These are phyloP conservation scores for Colletotrichum simmondsii DNA, from an alignment of 2,329 filamentous ascomycete species.

Conservation along the genomic window DNA sequence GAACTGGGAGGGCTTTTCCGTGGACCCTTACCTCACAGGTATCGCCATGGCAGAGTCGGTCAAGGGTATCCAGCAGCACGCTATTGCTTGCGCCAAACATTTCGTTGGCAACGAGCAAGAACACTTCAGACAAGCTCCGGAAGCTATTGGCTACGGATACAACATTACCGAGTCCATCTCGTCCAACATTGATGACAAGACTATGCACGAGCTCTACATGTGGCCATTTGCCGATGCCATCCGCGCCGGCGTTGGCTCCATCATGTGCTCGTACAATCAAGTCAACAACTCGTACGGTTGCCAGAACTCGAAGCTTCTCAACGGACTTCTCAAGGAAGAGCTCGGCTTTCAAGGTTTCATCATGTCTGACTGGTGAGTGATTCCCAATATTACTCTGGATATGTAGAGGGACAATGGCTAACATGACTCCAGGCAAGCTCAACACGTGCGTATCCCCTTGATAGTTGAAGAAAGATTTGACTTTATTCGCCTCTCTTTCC, in stretches of 20 bases:
- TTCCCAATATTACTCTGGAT: background rate
- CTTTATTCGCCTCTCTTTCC: background rate
- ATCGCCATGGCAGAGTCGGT: constrained; percentile 78
- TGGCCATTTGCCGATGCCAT: constrained; percentile 84
- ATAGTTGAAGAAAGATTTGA: too few species aligned
- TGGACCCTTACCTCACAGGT: constrained; percentile 81
- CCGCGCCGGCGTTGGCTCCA: constrained; percentile 70
- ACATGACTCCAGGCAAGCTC: background rate
- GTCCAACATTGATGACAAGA: constrained; percentile 76
- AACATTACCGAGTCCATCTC: constrained; percentile 71
- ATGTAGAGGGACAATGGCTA: background rate
- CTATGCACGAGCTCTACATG: constrained; percentile 79
- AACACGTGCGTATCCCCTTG: background rate
- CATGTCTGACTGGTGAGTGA: constrained; percentile 75
- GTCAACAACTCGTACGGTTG: constrained; percentile 85
- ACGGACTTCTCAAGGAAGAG: constrained; percentile 81
- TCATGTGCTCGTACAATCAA: constrained; percentile 80
- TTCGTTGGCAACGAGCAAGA: constrained; percentile 82
- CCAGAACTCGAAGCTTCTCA: constrained; percentile 81
- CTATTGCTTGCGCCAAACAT: constrained; percentile 87
- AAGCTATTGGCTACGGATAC: constrained; percentile 64
- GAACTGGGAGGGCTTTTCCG: constrained; percentile 76
- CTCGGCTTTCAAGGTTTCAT: constrained; percentile 85
- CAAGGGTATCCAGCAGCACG: constrained; percentile 83
- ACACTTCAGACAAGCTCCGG: constrained; percentile 74